Conservation (phyloP, 257 asterid genomes). For the Lavandula angustifolia region DNA sequence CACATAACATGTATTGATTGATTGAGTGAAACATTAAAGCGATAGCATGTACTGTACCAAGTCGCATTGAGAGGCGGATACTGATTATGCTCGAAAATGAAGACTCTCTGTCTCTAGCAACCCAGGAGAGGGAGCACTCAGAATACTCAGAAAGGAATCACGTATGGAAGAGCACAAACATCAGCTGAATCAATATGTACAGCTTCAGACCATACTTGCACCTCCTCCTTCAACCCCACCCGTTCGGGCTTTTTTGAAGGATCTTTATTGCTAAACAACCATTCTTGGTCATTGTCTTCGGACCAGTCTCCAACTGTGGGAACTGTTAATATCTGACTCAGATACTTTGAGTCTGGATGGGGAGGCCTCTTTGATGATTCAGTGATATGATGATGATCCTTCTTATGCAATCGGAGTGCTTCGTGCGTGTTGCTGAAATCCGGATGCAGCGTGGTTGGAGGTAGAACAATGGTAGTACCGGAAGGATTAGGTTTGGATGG, state of each 20-base stretch:
- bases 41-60: constrained; percentile 1
- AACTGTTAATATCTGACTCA: constrained; percentile 52
- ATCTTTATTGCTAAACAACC: constrained; percentile 53
- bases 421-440: constrained; percentile 29
- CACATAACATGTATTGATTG: background rate
- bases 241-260: constrained; percentile 34
- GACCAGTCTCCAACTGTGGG: constrained; percentile 55
- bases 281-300: constrained; percentile 58
- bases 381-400: constrained; percentile 40
- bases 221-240: constrained; percentile 35
- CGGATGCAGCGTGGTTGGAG: constrained; percentile 31
- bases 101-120: background rate
- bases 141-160: constrained; percentile 68
- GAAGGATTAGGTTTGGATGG: constrained; percentile 41
- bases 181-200: constrained; percentile 61
- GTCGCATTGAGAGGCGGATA: constrained; percentile 16
- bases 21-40: too few species aligned
- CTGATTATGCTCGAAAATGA: background rate
- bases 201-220: constrained; percentile 68
- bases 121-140: background rate
- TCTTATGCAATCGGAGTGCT: constrained; percentile 27
- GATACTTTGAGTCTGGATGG: constrained; percentile 73
- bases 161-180: constrained; percentile 71
- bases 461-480: constrained; percentile 28
- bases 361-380: constrained; percentile 58